Evolutionary conservation across 2,329 filamentous ascomycete species (phyloP).

Genomic region (Neopestalotiopsis sp.): DNA sequence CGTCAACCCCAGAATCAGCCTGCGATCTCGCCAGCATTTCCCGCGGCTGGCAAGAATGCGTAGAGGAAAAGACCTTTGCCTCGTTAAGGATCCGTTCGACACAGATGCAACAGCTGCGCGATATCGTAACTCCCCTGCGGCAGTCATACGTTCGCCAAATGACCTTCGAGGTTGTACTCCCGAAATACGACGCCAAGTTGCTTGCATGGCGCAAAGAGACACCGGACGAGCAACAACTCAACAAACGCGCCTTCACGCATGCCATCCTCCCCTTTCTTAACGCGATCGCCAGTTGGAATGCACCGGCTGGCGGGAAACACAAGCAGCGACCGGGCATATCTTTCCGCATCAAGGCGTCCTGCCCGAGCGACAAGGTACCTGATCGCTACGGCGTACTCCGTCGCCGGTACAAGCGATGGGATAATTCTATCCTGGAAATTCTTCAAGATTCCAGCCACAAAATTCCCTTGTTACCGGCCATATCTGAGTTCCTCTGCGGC

Average conservation of each 20-base stretch:
- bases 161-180: background rate
- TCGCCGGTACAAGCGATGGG: background rate
- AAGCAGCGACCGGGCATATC: background rate
- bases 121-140: background rate
- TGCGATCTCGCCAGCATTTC: background rate
- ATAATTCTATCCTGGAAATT: background rate
- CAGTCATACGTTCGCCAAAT: background rate
- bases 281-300: background rate
- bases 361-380: background rate
- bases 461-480: background rate
- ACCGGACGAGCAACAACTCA: background rate
- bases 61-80: background rate
- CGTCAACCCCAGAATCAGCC: background rate
- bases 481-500: constrained; percentile 6
- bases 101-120: background rate
- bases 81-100: background rate
- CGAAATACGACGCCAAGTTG: background rate
- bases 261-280: background rate
- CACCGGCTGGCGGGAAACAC: background rate
- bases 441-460: background rate
- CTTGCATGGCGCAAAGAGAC: background rate
- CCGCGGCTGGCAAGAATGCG: background rate
- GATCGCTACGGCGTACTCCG: background rate
- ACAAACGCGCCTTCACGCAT: background rate
- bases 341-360: background rate